Base-by-base conservation (phyloP, 768 basidiomycete genomes). In the Rhizopogon vesiculosus region DNA sequence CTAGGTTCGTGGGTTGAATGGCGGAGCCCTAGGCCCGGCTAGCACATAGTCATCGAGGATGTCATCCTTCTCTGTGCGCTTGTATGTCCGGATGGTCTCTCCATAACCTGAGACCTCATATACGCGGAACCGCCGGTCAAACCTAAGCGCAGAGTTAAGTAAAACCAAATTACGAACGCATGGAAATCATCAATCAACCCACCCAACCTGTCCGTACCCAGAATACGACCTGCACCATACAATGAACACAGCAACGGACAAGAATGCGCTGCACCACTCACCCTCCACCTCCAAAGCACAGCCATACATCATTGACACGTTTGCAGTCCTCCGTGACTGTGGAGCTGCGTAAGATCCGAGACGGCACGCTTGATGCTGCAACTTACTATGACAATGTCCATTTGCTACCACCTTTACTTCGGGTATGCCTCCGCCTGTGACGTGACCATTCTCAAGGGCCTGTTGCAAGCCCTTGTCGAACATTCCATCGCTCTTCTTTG, bases 401-500 rank as follows among this genome's bases (percentile, higher is more conserved):
- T 98, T 93, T 19, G 83, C 87, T 15, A 96, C 78, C 2, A 90
- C 89, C 70, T 96, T 96, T 43, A 95, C 88, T 64, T 95, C 94
- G 0, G 74, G 78, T 31, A 76, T 70, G 49, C 67, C 71, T 9
- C 74, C 72, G 1, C 72, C 75, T 12, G 75, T 74, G 10, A 74
- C 73, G 55, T 87, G 84, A 41, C 85, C 84, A 59, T 81, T 87
- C 71, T 95, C 91, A 54, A 79, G 69, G 13, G 89, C 86, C 59
- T 77, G 76, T 58, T 93, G 70, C 38, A 99, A 59, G 0, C 82
- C 96, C 42, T 93, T 87, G 59, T 88, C 80, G 62, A 94, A 93
- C 72, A 98, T 93, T 2, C 89, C 89, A 12, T 83, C 87, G 58
- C 85, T 91, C 53, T 77, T 77, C 69, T 83, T 89, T 44, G 87